Conservation (phyloP, 108 stramenopile genomes). For the Skeletonema menzelii region DNA sequence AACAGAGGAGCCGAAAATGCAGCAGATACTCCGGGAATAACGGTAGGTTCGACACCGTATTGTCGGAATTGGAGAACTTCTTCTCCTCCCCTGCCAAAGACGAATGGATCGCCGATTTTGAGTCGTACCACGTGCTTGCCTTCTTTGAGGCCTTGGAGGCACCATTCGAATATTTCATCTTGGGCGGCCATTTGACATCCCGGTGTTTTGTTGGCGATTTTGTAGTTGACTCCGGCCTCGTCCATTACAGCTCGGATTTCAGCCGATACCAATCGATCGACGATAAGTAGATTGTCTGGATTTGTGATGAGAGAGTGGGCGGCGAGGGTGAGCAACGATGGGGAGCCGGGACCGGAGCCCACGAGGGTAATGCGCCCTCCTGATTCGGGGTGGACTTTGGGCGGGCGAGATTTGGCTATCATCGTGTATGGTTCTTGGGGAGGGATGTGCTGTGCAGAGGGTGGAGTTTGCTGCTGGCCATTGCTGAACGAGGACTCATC, state of each 20-base stretch:
- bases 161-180: conserved; percentile 93
- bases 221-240: conserved; percentile 75
- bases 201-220: conserved; percentile 88
- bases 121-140: conserved; percentile 93
- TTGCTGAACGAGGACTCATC: background rate
- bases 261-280: conserved; percentile 91
- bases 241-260: conserved; percentile 69
- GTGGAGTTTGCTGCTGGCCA: background rate
- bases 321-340: conserved; percentile 91
- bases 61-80: conserved; percentile 91
- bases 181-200: conserved; percentile 96
- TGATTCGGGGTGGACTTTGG: conserved; percentile 35
- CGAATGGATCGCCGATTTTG: conserved; percentile 95
- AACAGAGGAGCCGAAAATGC: conserved; percentile 95
- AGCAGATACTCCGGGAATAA: conserved; percentile 91
- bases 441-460: background rate
- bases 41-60: conserved; percentile 77
- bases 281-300: conserved; percentile 77
- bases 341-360: conserved; percentile 95
- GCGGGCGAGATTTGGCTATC: background rate
- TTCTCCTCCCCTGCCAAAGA: conserved; percentile 97
- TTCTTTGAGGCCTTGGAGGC: conserved; percentile 67
- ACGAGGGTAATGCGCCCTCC: conserved; percentile 81
- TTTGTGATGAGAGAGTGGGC: conserved; percentile 69
- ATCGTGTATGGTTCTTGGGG: background rate